Base-by-base conservation (phyloP, 371 early-diverging fungal genomes). In the Syncephalis fuscata region DNA sequence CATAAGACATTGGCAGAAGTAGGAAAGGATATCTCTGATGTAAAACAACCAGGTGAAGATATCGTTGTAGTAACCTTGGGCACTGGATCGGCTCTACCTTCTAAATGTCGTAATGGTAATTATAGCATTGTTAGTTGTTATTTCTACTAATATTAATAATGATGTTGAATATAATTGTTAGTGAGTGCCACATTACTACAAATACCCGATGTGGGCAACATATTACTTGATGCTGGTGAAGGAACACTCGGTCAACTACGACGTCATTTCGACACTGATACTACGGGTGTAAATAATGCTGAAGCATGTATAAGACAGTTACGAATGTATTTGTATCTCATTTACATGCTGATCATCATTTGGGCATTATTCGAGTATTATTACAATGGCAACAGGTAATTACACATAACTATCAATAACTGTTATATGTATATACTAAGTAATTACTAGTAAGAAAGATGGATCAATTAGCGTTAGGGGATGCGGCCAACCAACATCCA, bases 331-430 rank as follows among this genome's bases (percentile, higher is more conserved):
- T 90, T 61, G 71, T 99, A 7, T 92, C 92, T 21, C 99, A 99
- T 66, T 67, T 95, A 61, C 99, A 99, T 65, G 99, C 99, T 23
- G 99, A 99, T 64, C 99, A 99, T 61, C 92, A 96, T 58, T 65
- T 99, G 25, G 99, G 99, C n/a, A 66, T 80, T 8, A 63, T 84
- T 11, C 66, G 73, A 24, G 48, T 96, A 20, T 62, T 92, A 48
- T 63, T 58, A 36, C 67, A 71, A 48, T 77, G 80, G 76, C 63
- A 65, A 53, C 52, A 42, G 32, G 32, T 32, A 32, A 32, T 32
- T 32, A 32, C 21, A 32, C 11, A 4, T 32, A 32, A 11, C 11
- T 32, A 11, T 32, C 32, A 43, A 25, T 38, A 1, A 7, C 24
- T 17, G 15, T 41, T 7, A 22, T n/a, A 7, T 32, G 11, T 11